Base-by-base conservation (phyloP, 2,329 filamentous ascomycete species). In the Colletotrichum filicis region DNA sequence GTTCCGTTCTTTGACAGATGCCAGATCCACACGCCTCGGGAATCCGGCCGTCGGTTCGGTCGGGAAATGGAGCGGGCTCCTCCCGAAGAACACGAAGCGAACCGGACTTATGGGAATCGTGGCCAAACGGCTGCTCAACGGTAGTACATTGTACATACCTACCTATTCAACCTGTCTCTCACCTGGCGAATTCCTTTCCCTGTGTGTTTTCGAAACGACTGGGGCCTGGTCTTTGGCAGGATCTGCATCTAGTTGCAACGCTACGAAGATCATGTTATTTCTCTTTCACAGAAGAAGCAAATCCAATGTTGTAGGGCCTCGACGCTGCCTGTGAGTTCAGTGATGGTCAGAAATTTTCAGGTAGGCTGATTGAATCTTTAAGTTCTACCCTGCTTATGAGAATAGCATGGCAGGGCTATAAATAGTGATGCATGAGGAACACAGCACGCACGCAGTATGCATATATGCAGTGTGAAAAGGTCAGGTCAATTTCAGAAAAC, bases 21-120 rank as follows among this genome's bases (percentile, higher is more conserved):
- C 12, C 4, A 56, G 49, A 8, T 19, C 61, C 61, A 64, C 55
- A 24, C 16, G 22, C 28, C n/a, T 61, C 19, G 49, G 37, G 42
- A 55, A n/a, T 37, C 37, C 69, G 65, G 59, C 58, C 66, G 3
- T 69, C 66, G 66, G 46, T 59, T 65, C 66, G 70, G 60, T 66
- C 56, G 14, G 32, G 42, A 37, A 12, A n/a, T 53, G 42, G 66
- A 60, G 63, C 56, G 24, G 42, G 42, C 19, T 49, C 19, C 19
- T 42, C 37, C 37, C 37, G 16, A 42, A 4, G 3, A 35, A 7
- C 37, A 19, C 14, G 14, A 42, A 42, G 37, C 16, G 6, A 42
- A 42, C 16, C 37, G 37, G 16, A 2, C 37, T 42, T 19, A 1
- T 42, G 37, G 37, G 37, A 42, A 42, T 42, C 37, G 6, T 42